Conservation (phyloP, 306 rosid species). For the Cucurbita maxima region DNA sequence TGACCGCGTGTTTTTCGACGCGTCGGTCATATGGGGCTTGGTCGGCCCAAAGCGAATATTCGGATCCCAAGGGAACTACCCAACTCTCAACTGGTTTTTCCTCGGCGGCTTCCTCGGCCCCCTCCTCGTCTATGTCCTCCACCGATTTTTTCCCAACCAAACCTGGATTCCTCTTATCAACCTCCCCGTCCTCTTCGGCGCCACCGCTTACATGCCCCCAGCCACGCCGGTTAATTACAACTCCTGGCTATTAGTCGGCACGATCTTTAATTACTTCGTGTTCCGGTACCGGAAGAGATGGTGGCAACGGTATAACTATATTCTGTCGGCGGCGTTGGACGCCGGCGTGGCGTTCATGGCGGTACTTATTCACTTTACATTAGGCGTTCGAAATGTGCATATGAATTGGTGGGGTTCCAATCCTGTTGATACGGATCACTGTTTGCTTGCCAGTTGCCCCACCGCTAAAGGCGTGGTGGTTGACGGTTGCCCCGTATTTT, state of each 20-base stretch:
- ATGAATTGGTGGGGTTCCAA: constrained; percentile 44
- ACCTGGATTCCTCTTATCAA: constrained; percentile 20
- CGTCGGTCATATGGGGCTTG: constrained; percentile 26
- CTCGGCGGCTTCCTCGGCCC: constrained; percentile 16
- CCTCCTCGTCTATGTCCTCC: constrained; percentile 5
- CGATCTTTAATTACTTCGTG: constrained; percentile 13
- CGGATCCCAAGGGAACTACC: constrained; percentile 15
- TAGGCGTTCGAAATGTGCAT: not conserved
- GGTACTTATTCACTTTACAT: constrained; percentile 28
- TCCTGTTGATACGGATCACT: constrained; percentile 23
- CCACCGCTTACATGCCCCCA: constrained; percentile 25
- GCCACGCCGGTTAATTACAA: constrained; percentile 24
- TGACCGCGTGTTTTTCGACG: constrained; percentile 21
- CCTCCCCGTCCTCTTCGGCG: constrained; percentile 23
- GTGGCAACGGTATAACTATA: constrained; percentile 34
- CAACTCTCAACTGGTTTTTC: constrained; percentile 23
- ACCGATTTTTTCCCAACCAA: constrained; percentile 14
- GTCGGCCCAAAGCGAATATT: constrained; percentile 21
- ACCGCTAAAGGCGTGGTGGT: constrained; percentile 36
- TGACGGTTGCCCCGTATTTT: constrained; percentile 33
- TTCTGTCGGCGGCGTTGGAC: constrained; percentile 29
- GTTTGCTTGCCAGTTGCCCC: constrained; percentile 38
- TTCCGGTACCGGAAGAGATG: constrained; percentile 22
- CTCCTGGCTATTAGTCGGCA: constrained; percentile 20
- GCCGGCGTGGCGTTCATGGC: constrained; percentile 42